Base-by-base conservation (phyloP, 140 eudicot species). In the Ambrosia hybrid region DNA sequence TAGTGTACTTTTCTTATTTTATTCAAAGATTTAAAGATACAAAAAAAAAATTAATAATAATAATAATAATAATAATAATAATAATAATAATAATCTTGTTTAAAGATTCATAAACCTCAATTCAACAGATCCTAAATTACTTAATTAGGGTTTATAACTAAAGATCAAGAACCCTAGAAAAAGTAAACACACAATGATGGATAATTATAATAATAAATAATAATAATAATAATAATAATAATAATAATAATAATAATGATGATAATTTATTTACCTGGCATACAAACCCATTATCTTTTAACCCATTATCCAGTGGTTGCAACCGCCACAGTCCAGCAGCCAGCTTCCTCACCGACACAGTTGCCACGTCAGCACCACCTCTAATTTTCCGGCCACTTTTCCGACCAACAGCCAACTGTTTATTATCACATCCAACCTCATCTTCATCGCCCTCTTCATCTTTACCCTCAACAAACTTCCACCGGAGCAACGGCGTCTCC, bases 311-410 rank as follows among this genome's bases (percentile, higher is more conserved):
- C 79, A 89, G 91, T 77, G 76, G 66, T 62, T 77, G 93, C 80
- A 88, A 83, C 81, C 93, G 81, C 97, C 97, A 91, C 17, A 91
- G 51, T 1, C 83, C 87, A 37, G 93, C 96, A 43, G 82, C 96
- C 12, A 91, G 84, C 76, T 88, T 88, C 81, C 96, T 84, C 53
- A 85, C 85, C 34, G 97, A 81, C 36, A 83, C 87, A 9, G 37
- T 10, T 12, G 57, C 72, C 51, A 39, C 73, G 11, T 74, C 73
- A 17, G 45, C 68, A 15, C 78, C 76, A 0, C 61, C 13, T 65
- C 67, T 87, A 41, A 41, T 72, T 72, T 69, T 80, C 86, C 85
- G 85, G 62, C 82, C 61, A 74, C 45, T 60, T 68, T 46, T 82
- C 73, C 90, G 86, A 6, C 77, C 83, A 78, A 5, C 11, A 5